A percentile compares a stretch with the other conserved stretches of the same genome.
Conservation (phyloP, 2,329 filamentous ascomycete genomes). For the Aspergillus novoparasiticus region DNA sequence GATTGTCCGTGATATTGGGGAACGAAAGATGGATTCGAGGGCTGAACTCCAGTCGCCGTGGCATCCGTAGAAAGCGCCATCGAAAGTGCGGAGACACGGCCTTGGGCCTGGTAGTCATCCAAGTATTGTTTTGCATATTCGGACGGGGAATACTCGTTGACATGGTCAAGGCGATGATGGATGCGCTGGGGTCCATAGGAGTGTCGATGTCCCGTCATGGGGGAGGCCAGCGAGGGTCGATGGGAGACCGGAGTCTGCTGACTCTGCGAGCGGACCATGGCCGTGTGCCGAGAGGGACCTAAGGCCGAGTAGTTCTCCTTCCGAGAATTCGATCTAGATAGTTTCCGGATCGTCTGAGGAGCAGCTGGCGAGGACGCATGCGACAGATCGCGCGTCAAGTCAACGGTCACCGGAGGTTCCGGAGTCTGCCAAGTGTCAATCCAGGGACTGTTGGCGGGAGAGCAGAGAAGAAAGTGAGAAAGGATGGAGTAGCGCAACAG, state of each 20-base stretch:
- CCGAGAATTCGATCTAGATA: conserved; percentile 31
- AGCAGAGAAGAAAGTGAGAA: conserved; percentile 21
- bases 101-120: conserved; percentile 32
- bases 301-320: conserved; percentile 27
- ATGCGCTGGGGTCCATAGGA: conserved; percentile 33
- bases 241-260: conserved; percentile 39
- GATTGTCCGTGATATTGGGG: conserved; percentile 26
- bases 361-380: conserved; percentile 32
- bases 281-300: conserved; percentile 33
- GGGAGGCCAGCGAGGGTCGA: conserved; percentile 28
- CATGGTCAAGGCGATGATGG: conserved; percentile 36
- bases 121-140: conserved; percentile 44
- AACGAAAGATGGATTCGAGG: conserved; percentile 17
- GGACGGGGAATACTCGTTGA: conserved; percentile 46
- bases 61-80: conserved; percentile 28
- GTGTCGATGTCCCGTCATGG: conserved; percentile 32
- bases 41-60: conserved; percentile 27
- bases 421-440: conserved; percentile 48
- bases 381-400: conserved; percentile 35
- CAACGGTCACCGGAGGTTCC: conserved; percentile 37
- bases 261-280: conserved; percentile 44
- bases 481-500: conserved; percentile 23
- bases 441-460: conserved; percentile 36
- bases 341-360: conserved; percentile 25
- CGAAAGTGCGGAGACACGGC: conserved; percentile 25